These are phyloP conservation scores for Cantharellus anzutake DNA, from an alignment of 768 basidiomycete genomes.

Conservation along the genomic window DNA sequence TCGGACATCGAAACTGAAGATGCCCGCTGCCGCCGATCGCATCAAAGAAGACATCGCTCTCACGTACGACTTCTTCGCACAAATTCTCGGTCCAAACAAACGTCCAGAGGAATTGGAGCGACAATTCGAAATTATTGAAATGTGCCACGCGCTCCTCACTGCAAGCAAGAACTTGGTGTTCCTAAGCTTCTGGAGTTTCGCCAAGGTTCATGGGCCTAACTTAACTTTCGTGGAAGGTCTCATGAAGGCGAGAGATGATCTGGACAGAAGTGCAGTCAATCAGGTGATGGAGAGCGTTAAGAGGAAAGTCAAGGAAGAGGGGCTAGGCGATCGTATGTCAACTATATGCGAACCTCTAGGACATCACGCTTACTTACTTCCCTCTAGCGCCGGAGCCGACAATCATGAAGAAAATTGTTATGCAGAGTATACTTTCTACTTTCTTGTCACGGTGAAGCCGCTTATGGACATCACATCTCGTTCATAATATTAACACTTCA, in stretches of 20 bases:
- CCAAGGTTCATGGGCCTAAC: conserved; percentile 84
- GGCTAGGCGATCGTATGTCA: conserved; percentile 56
- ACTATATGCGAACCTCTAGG: conserved; percentile 6
- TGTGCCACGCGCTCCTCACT: conserved; percentile 60
- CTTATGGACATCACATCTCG: too few relatives aligned
- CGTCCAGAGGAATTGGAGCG: conserved; percentile 59
- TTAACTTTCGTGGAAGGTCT: conserved; percentile 78
- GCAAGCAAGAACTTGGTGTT: conserved; percentile 81
- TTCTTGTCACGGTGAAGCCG: conserved; percentile 25
- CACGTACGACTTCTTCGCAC: conserved; percentile 63
- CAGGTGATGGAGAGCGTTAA: conserved; percentile 91
- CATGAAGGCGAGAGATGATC: conserved; percentile 75
- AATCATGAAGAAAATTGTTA: conserved; percentile 77
- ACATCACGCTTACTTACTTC: not conserved
- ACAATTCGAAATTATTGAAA: conserved; percentile 73
- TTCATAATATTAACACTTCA: not conserved
- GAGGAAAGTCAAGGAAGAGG: conserved; percentile 83
- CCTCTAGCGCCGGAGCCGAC: conserved; percentile 56
- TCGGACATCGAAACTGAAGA: conserved; percentile 64
- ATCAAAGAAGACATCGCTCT: conserved; percentile 67
- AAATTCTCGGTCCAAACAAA: conserved; percentile 28
- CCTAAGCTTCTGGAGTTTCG: conserved; percentile 86
- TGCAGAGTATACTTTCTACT: conserved; percentile 56
- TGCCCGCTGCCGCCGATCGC: conserved; percentile 68
- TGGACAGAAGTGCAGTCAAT: conserved; percentile 69